A percentile compares a stretch with the other conserved stretches of the same genome.
Evolutionary conservation across 257 asterid species (phyloP).

Genomic region (Capsicum pubescens): DNA sequence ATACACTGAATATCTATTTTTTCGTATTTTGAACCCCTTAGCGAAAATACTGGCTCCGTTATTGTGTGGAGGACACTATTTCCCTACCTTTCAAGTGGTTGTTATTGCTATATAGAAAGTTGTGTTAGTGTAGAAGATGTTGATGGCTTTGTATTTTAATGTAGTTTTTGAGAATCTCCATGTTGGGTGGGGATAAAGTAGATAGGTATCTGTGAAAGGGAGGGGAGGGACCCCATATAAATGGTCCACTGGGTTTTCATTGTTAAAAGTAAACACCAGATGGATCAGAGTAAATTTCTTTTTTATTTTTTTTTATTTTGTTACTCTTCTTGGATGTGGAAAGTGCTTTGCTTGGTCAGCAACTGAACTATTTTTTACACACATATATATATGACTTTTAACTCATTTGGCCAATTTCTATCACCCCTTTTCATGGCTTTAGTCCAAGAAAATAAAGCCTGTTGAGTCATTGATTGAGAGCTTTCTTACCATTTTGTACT

Average conservation of each 20-base stretch:
- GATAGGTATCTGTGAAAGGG: slow-evolving; percentile 30
- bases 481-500: slow-evolving; percentile 46
- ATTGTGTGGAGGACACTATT: background rate
- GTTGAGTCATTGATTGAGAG: slow-evolving; percentile 59
- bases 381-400: slow-evolving; percentile 42
- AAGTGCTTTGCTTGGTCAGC: slow-evolving; percentile 60
- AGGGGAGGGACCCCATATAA: slow-evolving; percentile 39
- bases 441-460: slow-evolving; percentile 37
- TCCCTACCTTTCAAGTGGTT: slow-evolving; percentile 20
- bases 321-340: slow-evolving; percentile 35
- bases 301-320: background rate
- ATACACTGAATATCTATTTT: background rate
- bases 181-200: slow-evolving; percentile 54
- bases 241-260: slow-evolving; percentile 38
- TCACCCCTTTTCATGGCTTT: slow-evolving; percentile 65
- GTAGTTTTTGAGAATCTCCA: slow-evolving; percentile 35
- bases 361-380: slow-evolving; percentile 51
- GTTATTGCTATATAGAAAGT: slow-evolving; percentile 4
- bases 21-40: background rate
- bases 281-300: slow-evolving; percentile 30
- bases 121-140: slow-evolving; percentile 14
- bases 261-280: slow-evolving; percentile 33
- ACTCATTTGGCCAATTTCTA: slow-evolving; percentile 45
- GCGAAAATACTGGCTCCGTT: rapidly evolving
- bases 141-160: slow-evolving; percentile 26